phyloP scores from a whole-genome alignment of 441 rosid species.

The Jatropha multifida region DNA sequence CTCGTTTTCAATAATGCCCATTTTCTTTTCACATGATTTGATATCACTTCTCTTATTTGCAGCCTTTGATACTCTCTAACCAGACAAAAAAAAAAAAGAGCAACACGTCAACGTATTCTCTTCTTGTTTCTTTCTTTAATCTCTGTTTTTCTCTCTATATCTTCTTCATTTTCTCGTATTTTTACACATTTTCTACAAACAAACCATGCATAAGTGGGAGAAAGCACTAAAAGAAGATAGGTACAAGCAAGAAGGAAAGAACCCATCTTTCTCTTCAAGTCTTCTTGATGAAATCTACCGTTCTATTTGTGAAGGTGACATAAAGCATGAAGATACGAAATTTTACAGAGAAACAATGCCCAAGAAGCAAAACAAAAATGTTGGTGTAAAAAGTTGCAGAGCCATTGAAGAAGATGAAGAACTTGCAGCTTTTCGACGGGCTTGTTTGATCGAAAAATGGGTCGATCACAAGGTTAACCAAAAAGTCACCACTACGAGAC shows the following conservation, averaged over 20 bases:
- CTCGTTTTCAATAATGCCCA: background rate
- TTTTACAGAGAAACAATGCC: conserved; percentile 42
- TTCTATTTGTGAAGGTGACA: conserved; percentile 52
- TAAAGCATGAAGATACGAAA: conserved; percentile 36
- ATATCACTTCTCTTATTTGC: conserved; percentile 10
- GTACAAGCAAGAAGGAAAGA: conserved; percentile 25
- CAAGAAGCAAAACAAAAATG: conserved; percentile 40
- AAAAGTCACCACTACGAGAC: conserved; percentile 17
- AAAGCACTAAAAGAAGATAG: conserved; percentile 35
- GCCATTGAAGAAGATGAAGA: background rate
- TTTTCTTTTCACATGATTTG: conserved; percentile 8
- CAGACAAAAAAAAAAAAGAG: background rate
- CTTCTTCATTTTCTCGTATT: background rate
- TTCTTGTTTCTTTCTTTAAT: background rate
- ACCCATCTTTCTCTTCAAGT: conserved; percentile 85
- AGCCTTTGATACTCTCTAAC: conserved; percentile 9
- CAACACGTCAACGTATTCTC: background rate
- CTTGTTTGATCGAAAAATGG: conserved; percentile 38
- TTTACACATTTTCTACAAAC: background rate
- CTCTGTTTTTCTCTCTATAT: background rate
- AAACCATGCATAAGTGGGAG: conserved; percentile 43
- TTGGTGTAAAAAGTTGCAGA: conserved; percentile 15
- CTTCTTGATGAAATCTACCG: conserved; percentile 92
- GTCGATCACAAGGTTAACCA: conserved; percentile 38
- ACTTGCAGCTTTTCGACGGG: conserved; percentile 24